These are phyloP conservation scores for Kuraishia piskuri DNA, from an alignment of 805 yeast genomes.

Conservation along the genomic window DNA sequence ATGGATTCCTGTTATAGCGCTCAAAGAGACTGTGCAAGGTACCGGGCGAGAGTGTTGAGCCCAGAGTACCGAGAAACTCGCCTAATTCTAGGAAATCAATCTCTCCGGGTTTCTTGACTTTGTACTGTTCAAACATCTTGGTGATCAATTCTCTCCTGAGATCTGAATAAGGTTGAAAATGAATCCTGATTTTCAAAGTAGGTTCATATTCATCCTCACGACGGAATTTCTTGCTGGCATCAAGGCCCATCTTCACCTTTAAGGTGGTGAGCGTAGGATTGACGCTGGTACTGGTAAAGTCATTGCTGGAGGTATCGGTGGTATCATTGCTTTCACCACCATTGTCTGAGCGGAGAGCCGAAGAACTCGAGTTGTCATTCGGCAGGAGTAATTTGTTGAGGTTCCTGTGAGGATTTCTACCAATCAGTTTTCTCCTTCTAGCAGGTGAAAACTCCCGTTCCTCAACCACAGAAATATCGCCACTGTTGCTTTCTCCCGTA, in stretches of 20 bases:
- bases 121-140: constrained; percentile 47
- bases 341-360: background rate
- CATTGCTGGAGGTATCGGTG: background rate
- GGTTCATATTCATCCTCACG: constrained; percentile 37
- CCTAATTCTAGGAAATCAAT: constrained; percentile 54
- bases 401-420: constrained; percentile 22
- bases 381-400: constrained; percentile 12
- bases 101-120: constrained; percentile 28
- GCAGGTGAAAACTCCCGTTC: constrained; percentile 8
- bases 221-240: constrained; percentile 23
- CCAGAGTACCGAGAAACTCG: constrained; percentile 56
- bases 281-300: constrained; percentile 23
- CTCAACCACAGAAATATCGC: constrained; percentile 8
- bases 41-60: constrained; percentile 44
- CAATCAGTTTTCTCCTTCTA: constrained; percentile 12
- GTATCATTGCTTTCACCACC: constrained; percentile 7
- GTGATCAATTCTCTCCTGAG: constrained; percentile 67
- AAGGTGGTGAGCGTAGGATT: constrained; percentile 19
- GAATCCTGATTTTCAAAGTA: constrained; percentile 46
- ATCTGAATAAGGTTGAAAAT: constrained; percentile 57
- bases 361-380: background rate
- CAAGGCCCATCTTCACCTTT: constrained; percentile 15
- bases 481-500: constrained; percentile 4
- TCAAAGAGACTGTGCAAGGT: constrained; percentile 48
- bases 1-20: constrained; percentile 32